These are phyloP conservation scores for Climacium dendroides DNA, from an alignment of 225 moss, liverwort and hornwort genomes.

Conservation along the genomic window DNA sequence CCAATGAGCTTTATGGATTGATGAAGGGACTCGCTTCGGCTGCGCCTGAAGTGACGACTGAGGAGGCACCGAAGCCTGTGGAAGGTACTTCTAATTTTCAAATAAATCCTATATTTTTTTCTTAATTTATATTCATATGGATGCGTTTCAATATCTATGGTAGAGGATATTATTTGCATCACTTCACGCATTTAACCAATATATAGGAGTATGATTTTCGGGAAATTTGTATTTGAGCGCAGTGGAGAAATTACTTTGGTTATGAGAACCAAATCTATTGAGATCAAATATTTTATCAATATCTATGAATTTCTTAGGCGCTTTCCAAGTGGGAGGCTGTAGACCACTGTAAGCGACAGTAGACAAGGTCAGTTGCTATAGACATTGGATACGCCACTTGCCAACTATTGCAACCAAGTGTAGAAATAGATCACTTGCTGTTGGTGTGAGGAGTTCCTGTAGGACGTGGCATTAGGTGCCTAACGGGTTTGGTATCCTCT, in stretches of 20 bases:
- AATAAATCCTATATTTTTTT: neutral
- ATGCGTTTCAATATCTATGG: neutral
- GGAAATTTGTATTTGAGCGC: neutral
- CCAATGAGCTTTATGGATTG: slow-evolving; percentile 47
- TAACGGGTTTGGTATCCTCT: neutral
- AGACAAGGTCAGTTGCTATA: neutral
- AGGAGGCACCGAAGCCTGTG: neutral
- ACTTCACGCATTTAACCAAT: neutral
- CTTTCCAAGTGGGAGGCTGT: neutral
- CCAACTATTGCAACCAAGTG: neutral
- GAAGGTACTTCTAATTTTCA: neutral
- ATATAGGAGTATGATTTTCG: neutral
- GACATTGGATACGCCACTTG: neutral
- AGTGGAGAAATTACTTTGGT: neutral
- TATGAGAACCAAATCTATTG: neutral
- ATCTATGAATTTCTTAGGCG: neutral
- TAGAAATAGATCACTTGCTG: neutral
- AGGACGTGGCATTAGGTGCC: neutral
- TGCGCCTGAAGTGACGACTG: neutral
- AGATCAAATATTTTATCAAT: neutral
- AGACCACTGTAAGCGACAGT: neutral
- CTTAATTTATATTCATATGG: neutral
- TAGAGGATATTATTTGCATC: neutral
- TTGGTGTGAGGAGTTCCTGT: neutral
- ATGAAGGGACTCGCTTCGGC: slow-evolving; percentile 52